Percentiles rank a stretch among this genome's conserved stretches.
Evolutionary conservation across 2,329 filamentous ascomycete species (phyloP).

Genomic region (Beauveria asiatica): DNA sequence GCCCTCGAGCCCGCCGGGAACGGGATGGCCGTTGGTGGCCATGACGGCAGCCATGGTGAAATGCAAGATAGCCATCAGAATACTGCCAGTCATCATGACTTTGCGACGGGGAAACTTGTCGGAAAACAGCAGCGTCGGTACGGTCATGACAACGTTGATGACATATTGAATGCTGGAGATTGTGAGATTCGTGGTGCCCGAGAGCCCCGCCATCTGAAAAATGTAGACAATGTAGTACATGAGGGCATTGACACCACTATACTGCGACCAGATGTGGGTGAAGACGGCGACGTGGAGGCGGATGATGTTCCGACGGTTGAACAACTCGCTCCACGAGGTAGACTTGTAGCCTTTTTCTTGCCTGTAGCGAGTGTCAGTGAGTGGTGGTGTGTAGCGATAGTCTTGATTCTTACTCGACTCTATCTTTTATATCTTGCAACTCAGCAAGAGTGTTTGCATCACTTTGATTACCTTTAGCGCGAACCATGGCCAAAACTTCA

Average conservation of each 20-base stretch:
- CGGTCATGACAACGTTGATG: slow-evolving; percentile 40
- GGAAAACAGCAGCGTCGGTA: slow-evolving; percentile 39
- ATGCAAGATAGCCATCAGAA: slow-evolving; percentile 53
- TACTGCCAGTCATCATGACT: slow-evolving; percentile 51
- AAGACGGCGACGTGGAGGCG: slow-evolving; percentile 36
- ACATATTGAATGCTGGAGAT: slow-evolving; percentile 44
- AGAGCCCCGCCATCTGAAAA: slow-evolving; percentile 21
- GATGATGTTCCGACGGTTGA: slow-evolving; percentile 35
- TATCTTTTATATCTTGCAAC: slow-evolving; percentile 39
- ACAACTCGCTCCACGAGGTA: slow-evolving; percentile 26
- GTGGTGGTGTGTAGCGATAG: not conserved
- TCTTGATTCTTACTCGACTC: slow-evolving; percentile 14
- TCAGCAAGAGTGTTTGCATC: slow-evolving; percentile 48
- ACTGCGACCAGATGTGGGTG: slow-evolving; percentile 41
- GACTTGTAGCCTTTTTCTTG: slow-evolving; percentile 11
- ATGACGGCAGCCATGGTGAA: slow-evolving; percentile 41
- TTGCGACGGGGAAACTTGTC: slow-evolving; percentile 50
- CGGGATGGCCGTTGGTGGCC: slow-evolving; percentile 30
- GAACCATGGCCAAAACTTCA: slow-evolving; percentile 42
- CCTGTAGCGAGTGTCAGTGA: not conserved
- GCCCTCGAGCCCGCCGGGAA: slow-evolving; percentile 34
- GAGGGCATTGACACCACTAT: slow-evolving; percentile 41
- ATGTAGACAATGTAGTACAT: slow-evolving; percentile 43
- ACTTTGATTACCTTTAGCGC: slow-evolving; percentile 41
- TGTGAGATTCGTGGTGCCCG: slow-evolving; percentile 36